Percentiles rank a stretch among this genome's conserved stretches.
Evolutionary conservation across 2,329 filamentous ascomycete genomes (phyloP).

Genomic region (Myriosclerotinia scirpicola): DNA sequence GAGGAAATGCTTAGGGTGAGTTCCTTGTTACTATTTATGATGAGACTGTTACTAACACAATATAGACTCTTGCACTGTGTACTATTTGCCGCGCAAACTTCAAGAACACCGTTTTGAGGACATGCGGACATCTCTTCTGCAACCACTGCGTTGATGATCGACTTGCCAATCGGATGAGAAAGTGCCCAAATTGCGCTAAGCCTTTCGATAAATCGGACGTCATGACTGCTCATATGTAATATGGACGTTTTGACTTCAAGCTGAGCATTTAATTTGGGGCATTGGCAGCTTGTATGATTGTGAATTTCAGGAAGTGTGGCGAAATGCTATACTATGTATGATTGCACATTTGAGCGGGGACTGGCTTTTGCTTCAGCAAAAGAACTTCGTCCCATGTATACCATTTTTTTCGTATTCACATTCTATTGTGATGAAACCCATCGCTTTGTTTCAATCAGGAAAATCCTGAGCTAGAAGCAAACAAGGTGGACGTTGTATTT

Average conservation of each 20-base stretch:
- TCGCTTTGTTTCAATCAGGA: neutral
- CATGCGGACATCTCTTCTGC: slow-evolving; percentile 95
- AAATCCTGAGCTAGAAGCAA: neutral
- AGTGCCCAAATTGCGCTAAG: slow-evolving; percentile 91
- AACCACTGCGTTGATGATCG: slow-evolving; percentile 86
- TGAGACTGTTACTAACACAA: slow-evolving; percentile 40
- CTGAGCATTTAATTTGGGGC: slow-evolving; percentile 24
- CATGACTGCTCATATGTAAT: slow-evolving; percentile 65
- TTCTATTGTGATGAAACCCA: slow-evolving; percentile 2
- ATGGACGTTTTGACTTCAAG: slow-evolving; percentile 17
- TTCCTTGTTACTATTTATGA: slow-evolving; percentile 38
- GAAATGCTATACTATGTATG: slow-evolving; percentile 34
- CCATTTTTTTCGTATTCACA: slow-evolving; percentile 22
- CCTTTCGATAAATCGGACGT: slow-evolving; percentile 89
- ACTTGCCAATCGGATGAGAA: slow-evolving; percentile 84
- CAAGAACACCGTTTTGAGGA: slow-evolving; percentile 91
- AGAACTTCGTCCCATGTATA: slow-evolving; percentile 21
- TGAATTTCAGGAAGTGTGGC: slow-evolving; percentile 6
- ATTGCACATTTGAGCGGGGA: slow-evolving; percentile 36
- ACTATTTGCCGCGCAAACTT: slow-evolving; percentile 90
- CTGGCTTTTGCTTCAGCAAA: slow-evolving; percentile 27
- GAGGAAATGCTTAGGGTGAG: slow-evolving; percentile 84
- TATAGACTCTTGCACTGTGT: slow-evolving; percentile 75
- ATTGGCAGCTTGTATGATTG: slow-evolving; percentile 23
- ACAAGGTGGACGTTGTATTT: slow-evolving; percentile 20